phyloP scores from a whole-genome alignment of 768 basidiomycete species.

The Podaxis rugospora region DNA sequence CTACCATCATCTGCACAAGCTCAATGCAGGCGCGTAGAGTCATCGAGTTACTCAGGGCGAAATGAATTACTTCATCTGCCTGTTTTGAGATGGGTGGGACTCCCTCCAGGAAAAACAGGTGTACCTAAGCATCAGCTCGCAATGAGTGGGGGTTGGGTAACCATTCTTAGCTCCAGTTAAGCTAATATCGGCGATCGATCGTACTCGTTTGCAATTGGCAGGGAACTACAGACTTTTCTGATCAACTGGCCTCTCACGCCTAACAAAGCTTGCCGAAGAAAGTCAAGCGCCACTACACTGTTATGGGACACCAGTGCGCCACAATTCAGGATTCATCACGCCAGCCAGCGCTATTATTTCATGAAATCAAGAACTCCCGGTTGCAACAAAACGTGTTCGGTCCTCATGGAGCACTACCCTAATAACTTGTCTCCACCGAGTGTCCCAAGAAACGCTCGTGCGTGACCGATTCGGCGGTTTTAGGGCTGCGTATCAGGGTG shows the following conservation, averaged over 20 bases:
- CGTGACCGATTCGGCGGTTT: not conserved
- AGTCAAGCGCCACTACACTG: not conserved
- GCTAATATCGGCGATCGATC: too few relatives aligned
- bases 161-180: too few relatives aligned
- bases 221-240: not conserved
- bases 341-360: not conserved
- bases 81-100: too few relatives aligned
- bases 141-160: too few relatives aligned
- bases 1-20: not conserved
- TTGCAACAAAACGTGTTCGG: not conserved
- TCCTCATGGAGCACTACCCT: not conserved
- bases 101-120: too few relatives aligned
- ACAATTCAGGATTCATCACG: not conserved
- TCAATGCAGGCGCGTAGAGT: not conserved
- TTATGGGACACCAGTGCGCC: not conserved
- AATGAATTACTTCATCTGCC: too few relatives aligned
- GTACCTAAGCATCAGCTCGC: too few relatives aligned
- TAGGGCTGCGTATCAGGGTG: not conserved
- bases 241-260: not conserved
- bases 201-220: not conserved
- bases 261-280: not conserved
- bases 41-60: not conserved
- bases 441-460: not conserved
- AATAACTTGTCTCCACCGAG: not conserved
- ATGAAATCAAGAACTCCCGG: slow-evolving; percentile 1